Conservation (phyloP, 345 rosid species). For the Brassica nigra region DNA sequence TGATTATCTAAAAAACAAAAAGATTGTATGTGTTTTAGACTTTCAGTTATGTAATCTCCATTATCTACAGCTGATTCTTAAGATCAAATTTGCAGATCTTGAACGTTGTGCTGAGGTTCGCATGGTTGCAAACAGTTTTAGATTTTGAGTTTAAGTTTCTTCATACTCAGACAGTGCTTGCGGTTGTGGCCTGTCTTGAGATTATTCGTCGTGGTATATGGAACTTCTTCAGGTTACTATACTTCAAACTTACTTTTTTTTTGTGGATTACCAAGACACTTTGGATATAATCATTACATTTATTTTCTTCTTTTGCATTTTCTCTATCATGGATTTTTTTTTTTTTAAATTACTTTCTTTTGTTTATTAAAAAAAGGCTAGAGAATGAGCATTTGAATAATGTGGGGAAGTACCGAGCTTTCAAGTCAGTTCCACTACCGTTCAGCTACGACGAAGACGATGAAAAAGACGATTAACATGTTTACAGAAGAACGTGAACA, state of each 20-base stretch:
- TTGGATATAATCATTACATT: neutral
- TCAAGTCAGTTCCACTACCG: slow-evolving; percentile 78
- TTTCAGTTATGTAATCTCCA: neutral
- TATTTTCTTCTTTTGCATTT: neutral
- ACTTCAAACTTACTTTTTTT: neutral
- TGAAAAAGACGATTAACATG: slow-evolving; percentile 8
- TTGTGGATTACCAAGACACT: neutral
- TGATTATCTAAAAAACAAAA: neutral
- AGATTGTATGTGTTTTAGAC: neutral
- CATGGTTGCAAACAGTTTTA: slow-evolving; percentile 63
- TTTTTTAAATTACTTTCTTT: neutral
- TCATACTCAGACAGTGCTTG: slow-evolving; percentile 44
- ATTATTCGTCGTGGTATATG: slow-evolving; percentile 65
- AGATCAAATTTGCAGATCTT: slow-evolving; percentile 39
- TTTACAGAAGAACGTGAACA: neutral
- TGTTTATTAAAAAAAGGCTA: slow-evolving; percentile 47
- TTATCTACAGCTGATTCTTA: neutral
- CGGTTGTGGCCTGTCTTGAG: slow-evolving; percentile 54
- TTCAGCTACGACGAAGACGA: slow-evolving; percentile 59
- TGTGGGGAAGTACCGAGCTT: slow-evolving; percentile 76
- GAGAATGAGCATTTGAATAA: slow-evolving; percentile 86
- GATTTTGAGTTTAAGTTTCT: slow-evolving; percentile 39
- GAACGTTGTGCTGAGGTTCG: slow-evolving; percentile 57
- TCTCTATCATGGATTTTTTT: neutral
- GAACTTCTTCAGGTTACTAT: slow-evolving; percentile 60